These are phyloP conservation scores for Aspergillus sclerotiicarbonarius DNA, from an alignment of 495 filamentous ascomycete genomes.

Conservation along the genomic window DNA sequence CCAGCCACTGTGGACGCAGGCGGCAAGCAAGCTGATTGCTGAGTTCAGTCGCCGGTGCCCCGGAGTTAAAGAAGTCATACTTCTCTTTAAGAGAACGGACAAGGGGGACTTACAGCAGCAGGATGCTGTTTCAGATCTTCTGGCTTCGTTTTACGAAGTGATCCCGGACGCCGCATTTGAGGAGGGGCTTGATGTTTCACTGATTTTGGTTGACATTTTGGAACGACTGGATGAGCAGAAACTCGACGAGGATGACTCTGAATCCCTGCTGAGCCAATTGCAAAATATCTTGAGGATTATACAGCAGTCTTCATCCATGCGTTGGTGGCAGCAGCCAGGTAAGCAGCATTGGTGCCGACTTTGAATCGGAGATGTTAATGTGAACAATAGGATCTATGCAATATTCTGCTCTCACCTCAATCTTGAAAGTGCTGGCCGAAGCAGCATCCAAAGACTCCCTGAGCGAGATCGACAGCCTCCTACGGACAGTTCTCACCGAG, in stretches of 20 bases:
- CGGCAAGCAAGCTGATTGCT: slow-evolving; percentile 59
- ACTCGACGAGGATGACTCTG: slow-evolving; percentile 35
- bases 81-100: slow-evolving; percentile 61
- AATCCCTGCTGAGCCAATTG: slow-evolving; percentile 64
- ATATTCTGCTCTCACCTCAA: slow-evolving; percentile 47
- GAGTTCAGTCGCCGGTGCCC: slow-evolving; percentile 81
- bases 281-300: slow-evolving; percentile 76
- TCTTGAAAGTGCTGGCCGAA: slow-evolving; percentile 40
- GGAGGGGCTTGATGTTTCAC: slow-evolving; percentile 82
- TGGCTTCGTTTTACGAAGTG: slow-evolving; percentile 77
- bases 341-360: slow-evolving; percentile 12
- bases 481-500: slow-evolving; percentile 35
- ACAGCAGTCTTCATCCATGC: slow-evolving; percentile 71
- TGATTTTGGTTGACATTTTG: slow-evolving; percentile 65
- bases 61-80: slow-evolving; percentile 70
- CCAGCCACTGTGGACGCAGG: slow-evolving; percentile 62
- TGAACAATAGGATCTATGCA: slow-evolving; percentile 38
- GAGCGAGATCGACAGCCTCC: slow-evolving; percentile 31
- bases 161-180: slow-evolving; percentile 75
- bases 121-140: slow-evolving; percentile 70
- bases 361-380: slow-evolving; percentile 4
- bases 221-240: slow-evolving; percentile 45
- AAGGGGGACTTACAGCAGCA: slow-evolving; percentile 70
- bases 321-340: slow-evolving; percentile 74
- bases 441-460: slow-evolving; percentile 36